A percentile compares a stretch with the other conserved stretches of the same genome.
Evolutionary conservation across 331 rosid species (phyloP).

Genomic region (Arachis monticola): DNA sequence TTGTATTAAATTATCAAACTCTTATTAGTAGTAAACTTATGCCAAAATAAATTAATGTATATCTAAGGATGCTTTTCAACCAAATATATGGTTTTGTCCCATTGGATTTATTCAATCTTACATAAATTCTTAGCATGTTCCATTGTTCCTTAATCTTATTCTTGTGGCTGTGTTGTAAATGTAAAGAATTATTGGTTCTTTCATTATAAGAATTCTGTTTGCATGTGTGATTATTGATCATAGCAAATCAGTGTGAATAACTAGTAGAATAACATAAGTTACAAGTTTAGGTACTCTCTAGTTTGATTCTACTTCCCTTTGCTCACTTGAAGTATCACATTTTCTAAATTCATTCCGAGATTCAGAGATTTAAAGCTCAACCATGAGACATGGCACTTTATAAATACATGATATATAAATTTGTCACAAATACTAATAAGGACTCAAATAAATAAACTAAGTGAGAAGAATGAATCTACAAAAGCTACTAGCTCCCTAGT

Average conservation of each 20-base stretch:
- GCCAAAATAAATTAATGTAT: conserved; percentile 20
- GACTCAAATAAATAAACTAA: conserved; percentile 30
- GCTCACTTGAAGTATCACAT: not conserved
- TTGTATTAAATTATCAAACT: conserved; percentile 7
- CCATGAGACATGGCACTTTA: not conserved
- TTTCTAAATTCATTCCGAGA: not conserved
- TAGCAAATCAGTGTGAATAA: too few species aligned
- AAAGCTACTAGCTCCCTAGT: conserved; percentile 44
- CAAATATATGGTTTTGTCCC: not conserved
- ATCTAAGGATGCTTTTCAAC: not conserved
- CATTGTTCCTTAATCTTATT: not conserved
- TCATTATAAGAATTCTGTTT: not conserved
- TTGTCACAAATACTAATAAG: not conserved
- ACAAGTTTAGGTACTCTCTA: too few species aligned
- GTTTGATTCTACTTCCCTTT: too few species aligned
- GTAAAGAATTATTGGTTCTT: not conserved
- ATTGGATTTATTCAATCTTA: not conserved
- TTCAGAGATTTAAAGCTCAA: not conserved
- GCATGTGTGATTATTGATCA: not conserved
- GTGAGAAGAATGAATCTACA: conserved; percentile 33
- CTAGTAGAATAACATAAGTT: too few species aligned
- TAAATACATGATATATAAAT: not conserved
- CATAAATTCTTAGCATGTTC: not conserved
- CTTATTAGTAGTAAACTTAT: conserved; percentile 17
- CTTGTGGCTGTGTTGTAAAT: not conserved